Evolutionary conservation across 1,284 basidiomycete genomes (phyloP), one percentile per base, ranked within the genome.

Genomic region (Microbotryum saponariae): DNA sequence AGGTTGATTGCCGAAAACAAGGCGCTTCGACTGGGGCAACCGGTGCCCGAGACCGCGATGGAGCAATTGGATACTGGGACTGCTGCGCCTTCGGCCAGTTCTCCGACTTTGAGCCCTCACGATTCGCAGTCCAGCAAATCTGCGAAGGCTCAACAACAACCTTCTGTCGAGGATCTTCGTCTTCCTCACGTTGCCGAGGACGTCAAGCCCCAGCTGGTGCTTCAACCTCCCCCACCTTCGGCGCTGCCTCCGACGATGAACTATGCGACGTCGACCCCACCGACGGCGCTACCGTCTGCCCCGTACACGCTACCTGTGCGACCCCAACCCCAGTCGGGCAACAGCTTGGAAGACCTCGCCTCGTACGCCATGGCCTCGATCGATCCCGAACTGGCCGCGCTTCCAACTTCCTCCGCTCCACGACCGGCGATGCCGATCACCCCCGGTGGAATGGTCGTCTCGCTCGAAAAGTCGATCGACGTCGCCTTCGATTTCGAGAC

Each of bases 401-500:
- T 21, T 14, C 31, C 42, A 1, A 10, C 23, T 21, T 3, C 37
- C 23, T 10, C 31, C 23, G 20, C 55, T 42, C 18, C 8, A 33
- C 14, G 2, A 29, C 18, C 18, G 3, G 6, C 33, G 20, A 25
- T 12, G 12, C 42, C 12, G 54, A 23, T 51, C n/a, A 33, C 37
- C 3, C 37, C 37, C 37, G 37, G 37, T 16, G 37, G 37, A 42
- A 42, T 42, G 37, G 37, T 42, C 37, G 37, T 42, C 16, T 42
- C 37, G 37, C 16, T 27, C n/a, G 50, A 56, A 20, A n/a, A 46
- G 3, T 23, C 53, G 21, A 23, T 60, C 42, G 27, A 45, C 7
- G 20, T n/a, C 3, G 20, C 25, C 3, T 66, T 64, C 51, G 67
- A 69, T 46, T 69, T 69, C 10, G 65, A 69, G 42, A 63, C 62